Conservation (phyloP, 164 flowering plant species). For the Liriodendron chinense region DNA sequence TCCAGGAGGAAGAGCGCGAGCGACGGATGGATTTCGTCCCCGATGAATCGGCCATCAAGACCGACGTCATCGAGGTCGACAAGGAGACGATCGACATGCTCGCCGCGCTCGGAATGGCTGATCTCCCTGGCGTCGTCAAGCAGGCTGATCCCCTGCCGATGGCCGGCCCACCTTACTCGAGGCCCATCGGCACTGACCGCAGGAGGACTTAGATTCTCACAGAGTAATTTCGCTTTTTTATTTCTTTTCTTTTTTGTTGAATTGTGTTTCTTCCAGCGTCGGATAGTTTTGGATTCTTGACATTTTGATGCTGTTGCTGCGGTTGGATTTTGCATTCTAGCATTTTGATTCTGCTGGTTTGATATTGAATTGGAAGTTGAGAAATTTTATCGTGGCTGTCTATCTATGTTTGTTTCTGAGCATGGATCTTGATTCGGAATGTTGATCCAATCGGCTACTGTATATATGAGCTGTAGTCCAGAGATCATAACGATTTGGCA, state of each 20-base stretch:
- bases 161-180: neutral
- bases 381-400: neutral
- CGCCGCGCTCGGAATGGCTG: slow-evolving; percentile 62
- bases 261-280: neutral
- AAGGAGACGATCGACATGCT: slow-evolving; percentile 78
- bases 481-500: too few species aligned
- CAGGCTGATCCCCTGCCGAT: slow-evolving; percentile 26
- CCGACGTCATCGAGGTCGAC: slow-evolving; percentile 56
- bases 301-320: neutral
- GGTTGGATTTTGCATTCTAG: neutral
- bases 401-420: neutral
- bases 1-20: slow-evolving; percentile 79
- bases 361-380: neutral
- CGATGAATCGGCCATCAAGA: slow-evolving; percentile 65
- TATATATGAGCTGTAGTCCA: too few species aligned
- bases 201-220: neutral
- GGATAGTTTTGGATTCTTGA: too few species aligned
- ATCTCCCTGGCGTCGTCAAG: slow-evolving; percentile 60
- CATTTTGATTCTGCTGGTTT: neutral
- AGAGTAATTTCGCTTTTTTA: neutral
- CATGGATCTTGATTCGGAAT: neutral
- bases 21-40: slow-evolving; percentile 84
- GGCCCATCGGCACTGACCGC: neutral
- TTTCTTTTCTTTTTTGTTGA: neutral
- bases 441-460: too few species aligned